Base-by-base conservation (phyloP, 1,284 basidiomycete species). In the Trametes sp. region DNA sequence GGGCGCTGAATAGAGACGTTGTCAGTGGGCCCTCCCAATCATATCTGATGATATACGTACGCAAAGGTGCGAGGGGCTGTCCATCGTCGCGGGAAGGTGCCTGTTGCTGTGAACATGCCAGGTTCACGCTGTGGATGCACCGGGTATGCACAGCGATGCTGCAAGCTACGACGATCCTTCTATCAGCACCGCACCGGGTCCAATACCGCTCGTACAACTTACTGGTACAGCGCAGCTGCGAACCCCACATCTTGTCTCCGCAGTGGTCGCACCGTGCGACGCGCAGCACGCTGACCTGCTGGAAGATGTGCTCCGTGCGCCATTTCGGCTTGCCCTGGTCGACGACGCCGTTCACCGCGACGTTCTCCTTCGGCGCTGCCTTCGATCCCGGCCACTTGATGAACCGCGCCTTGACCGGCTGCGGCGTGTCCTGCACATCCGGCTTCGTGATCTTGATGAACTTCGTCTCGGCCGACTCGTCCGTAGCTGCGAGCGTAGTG, bases 201-300 rank as follows among this genome's bases (percentile, higher is more conserved):
- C 61, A 49, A 52, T 44, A 33, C 24, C 55, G 59, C 38, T 26
- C 41, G 53, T 31, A 61, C 51, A 8, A 82, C 90, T 75, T 71
- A 95, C 95, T 83, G 64, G 89, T 86, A 75, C 97, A 99, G 35
- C 94, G 89, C 61, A 95, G 84, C 75, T 96, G 94, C 41, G 96
- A 89, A 6, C 97, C 97, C 96, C 96, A 99, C 90, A 99, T 90
- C 82, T 98, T 99, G 74, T 98, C 98, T 42, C 91, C 90, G 75
- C 97, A 99, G 61, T 97, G 90, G 73, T 98, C 96, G 75, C 97
- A 99, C 49, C 94, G 84, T 19, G 94, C 90, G 60, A 98, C 93
- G 35, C 96, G 87, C 64, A 99, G 81, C 24, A 96, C 87, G 72
- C 90, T 97, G 72, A 95, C 83, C 65, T 93, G 94, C 75, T 96